Conservation (phyloP, 2,329 filamentous ascomycete genomes). For the Fusarium cicatricum region DNA sequence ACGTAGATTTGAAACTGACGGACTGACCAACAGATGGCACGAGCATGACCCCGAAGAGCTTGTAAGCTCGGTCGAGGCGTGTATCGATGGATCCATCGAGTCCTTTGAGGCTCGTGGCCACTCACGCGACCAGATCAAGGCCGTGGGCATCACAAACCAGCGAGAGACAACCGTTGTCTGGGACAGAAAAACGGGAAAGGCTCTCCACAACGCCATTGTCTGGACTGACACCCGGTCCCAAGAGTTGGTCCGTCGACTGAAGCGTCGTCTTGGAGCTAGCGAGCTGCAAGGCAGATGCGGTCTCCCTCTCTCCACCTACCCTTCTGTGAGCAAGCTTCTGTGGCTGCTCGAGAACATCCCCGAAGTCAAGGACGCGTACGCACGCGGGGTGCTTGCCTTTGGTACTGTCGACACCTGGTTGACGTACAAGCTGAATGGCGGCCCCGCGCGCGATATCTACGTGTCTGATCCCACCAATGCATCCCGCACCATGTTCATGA, state of each 20-base stretch:
- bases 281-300: slow-evolving; percentile 75
- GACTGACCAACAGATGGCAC: slow-evolving; percentile 69
- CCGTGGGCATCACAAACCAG: slow-evolving; percentile 84
- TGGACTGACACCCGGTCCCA: slow-evolving; percentile 86
- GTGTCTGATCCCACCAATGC: slow-evolving; percentile 85
- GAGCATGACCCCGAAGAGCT: slow-evolving; percentile 84
- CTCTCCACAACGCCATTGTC: slow-evolving; percentile 82
- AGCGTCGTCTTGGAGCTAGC: slow-evolving; percentile 70
- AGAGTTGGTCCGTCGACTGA: slow-evolving; percentile 76
- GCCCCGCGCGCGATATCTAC: slow-evolving; percentile 68
- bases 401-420: slow-evolving; percentile 86
- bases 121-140: slow-evolving; percentile 72
- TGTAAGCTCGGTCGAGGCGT: slow-evolving; percentile 74
- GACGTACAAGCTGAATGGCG: slow-evolving; percentile 80
- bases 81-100: slow-evolving; percentile 77
- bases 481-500: slow-evolving; percentile 87
- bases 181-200: slow-evolving; percentile 79
- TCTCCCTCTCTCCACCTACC: slow-evolving; percentile 82
- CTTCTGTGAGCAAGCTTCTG: slow-evolving; percentile 78
- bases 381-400: slow-evolving; percentile 75
- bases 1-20: too few relatives aligned
- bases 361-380: slow-evolving; percentile 74
- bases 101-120: slow-evolving; percentile 74
- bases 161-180: slow-evolving; percentile 83
- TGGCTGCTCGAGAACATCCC: slow-evolving; percentile 78